A percentile compares a stretch with the other conserved stretches of the same genome.
These are phyloP conservation scores for Phytophthora nicotianae DNA, from an alignment of 352 stramenopile species.

Conservation along the genomic window DNA sequence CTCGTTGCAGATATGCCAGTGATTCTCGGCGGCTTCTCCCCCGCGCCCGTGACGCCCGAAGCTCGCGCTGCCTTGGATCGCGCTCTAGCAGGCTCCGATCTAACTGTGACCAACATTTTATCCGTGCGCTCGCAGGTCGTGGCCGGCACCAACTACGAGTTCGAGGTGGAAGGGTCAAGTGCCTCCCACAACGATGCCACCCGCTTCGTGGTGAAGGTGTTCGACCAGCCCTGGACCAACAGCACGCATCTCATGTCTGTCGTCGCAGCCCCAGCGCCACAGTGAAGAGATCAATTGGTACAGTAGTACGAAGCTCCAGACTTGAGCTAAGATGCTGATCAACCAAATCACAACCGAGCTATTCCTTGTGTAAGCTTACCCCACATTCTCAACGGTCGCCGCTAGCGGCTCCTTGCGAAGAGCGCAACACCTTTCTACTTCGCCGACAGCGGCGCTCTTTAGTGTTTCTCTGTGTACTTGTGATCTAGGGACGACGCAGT, in stretches of 20 bases:
- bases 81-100: conserved; percentile 21
- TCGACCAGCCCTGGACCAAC: conserved; percentile 39
- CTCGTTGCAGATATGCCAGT: conserved; percentile 20
- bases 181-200: conserved; percentile 21
- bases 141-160: conserved; percentile 48
- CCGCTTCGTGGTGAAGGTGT: conserved; percentile 36
- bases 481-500: conserved; percentile 9
- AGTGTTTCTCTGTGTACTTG: neutral
- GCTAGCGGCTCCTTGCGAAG: conserved; percentile 1
- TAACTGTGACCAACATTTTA: conserved; percentile 33
- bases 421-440: conserved; percentile 15
- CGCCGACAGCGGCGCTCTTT: neutral
- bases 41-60: conserved; percentile 26
- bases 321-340: neutral
- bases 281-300: conserved; percentile 10
- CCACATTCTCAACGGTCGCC: conserved; percentile 33
- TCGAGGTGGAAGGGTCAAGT: conserved; percentile 41
- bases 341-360: conserved; percentile 20
- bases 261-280: conserved; percentile 2
- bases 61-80: conserved; percentile 28
- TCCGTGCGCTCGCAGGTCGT: conserved; percentile 44
- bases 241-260: conserved; percentile 38
- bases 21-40: conserved; percentile 34
- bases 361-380: conserved; percentile 16
- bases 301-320: neutral